Conservation (phyloP, 2,329 filamentous ascomycete species). For the Sclerotinia nivalis region DNA sequence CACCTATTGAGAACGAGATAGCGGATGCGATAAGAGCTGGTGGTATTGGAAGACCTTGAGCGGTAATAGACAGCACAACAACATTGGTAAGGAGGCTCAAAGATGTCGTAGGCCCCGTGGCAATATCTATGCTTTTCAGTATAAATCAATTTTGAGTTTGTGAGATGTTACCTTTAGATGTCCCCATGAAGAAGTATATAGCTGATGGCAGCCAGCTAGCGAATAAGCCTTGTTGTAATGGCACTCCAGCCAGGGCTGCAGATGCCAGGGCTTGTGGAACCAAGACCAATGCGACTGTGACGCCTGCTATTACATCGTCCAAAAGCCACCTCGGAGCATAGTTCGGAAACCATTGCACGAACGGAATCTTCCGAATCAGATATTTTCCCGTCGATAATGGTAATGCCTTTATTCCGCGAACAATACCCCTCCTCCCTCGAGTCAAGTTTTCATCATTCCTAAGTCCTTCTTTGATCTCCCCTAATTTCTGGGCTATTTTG, state of each 20-base stretch:
- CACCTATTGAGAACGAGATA: constrained; percentile 63
- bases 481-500: background rate
- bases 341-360: constrained; percentile 62
- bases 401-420: constrained; percentile 36
- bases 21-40: constrained; percentile 54
- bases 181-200: constrained; percentile 61
- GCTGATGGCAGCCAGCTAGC: constrained; percentile 59
- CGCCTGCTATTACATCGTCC: constrained; percentile 61
- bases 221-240: constrained; percentile 60
- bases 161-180: constrained; percentile 54
- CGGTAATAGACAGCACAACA: constrained; percentile 52
- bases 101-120: constrained; percentile 63
- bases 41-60: constrained; percentile 47
- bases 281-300: constrained; percentile 60
- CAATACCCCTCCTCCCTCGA: constrained; percentile 23
- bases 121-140: constrained; percentile 51
- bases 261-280: constrained; percentile 64
- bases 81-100: constrained; percentile 64
- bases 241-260: constrained; percentile 61
- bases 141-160: background rate
- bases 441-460: constrained; percentile 19
- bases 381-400: constrained; percentile 58
- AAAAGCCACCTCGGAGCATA: constrained; percentile 63
- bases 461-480: constrained; percentile 18
- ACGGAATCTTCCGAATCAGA: constrained; percentile 59